These are phyloP conservation scores for Infundibulicybe gibba DNA, from an alignment of 768 basidiomycete genomes.

Conservation along the genomic window DNA sequence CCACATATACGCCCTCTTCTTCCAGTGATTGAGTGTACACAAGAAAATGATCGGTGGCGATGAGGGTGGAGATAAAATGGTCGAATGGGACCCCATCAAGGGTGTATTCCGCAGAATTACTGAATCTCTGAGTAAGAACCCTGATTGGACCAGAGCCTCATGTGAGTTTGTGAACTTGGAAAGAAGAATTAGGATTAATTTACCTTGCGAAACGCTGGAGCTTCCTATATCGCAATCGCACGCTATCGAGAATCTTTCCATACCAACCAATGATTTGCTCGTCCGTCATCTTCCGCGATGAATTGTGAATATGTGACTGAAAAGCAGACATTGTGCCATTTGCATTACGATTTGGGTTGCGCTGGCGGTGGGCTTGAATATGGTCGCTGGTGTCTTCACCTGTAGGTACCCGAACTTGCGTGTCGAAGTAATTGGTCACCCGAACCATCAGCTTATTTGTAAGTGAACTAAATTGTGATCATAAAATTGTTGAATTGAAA, in stretches of 20 bases:
- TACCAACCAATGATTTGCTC: conserved; percentile 89
- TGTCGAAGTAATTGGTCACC: conserved; percentile 92
- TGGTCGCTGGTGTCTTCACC: conserved; percentile 31
- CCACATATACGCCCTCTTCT: conserved; percentile 87
- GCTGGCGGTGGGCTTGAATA: conserved; percentile 13
- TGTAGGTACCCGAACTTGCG: conserved; percentile 78
- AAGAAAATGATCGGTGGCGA: conserved; percentile 86
- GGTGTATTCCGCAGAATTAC: conserved; percentile 89
- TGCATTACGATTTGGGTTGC: conserved; percentile 9
- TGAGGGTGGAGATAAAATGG: conserved; percentile 74
- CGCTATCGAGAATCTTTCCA: conserved; percentile 88
- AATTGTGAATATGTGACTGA: conserved; percentile 28
- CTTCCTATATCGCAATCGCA: conserved; percentile 88
- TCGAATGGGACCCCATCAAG: conserved; percentile 74
- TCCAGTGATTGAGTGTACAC: conserved; percentile 88
- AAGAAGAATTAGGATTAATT: conserved; percentile 10
- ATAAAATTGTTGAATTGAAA: conserved; percentile 2
- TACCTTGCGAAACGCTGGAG: conserved; percentile 91
- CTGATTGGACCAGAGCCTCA: conserved; percentile 24
- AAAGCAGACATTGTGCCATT: conserved; percentile 26
- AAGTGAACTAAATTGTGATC: conserved; percentile 57
- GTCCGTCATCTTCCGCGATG: conserved; percentile 61
- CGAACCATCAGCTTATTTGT: conserved; percentile 92
- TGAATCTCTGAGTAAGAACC: conserved; percentile 79
- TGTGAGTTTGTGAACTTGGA: conserved; percentile 4